Conservation (phyloP, 2,329 filamentous ascomycete species). For the Hymenoscyphus infarciens region DNA sequence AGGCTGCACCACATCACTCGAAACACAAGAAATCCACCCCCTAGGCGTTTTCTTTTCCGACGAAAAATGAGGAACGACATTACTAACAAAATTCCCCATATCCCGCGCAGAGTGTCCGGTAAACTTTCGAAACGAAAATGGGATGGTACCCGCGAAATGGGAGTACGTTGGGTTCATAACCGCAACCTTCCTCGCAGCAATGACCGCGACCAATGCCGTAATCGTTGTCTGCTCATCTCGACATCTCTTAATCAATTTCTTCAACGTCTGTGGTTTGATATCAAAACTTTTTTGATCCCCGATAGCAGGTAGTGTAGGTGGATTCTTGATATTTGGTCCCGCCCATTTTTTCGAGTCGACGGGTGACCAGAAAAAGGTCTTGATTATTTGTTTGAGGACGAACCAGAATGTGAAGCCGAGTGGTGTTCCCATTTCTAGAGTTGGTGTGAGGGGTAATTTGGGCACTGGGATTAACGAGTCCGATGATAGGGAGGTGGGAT, state of each 20-base stretch:
- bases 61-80: slow-evolving; percentile 15
- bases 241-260: slow-evolving; percentile 18
- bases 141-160: slow-evolving; percentile 16
- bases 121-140: slow-evolving; percentile 19
- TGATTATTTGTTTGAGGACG: slow-evolving; percentile 41
- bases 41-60: slow-evolving; percentile 12
- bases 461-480: slow-evolving; percentile 32
- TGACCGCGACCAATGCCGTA: slow-evolving; percentile 21
- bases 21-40: slow-evolving; percentile 20
- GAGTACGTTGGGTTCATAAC: slow-evolving; percentile 19
- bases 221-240: slow-evolving; percentile 21
- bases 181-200: slow-evolving; percentile 19
- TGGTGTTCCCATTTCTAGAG: slow-evolving; percentile 23
- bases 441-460: slow-evolving; percentile 23
- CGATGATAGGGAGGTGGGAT: slow-evolving; percentile 8
- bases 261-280: slow-evolving; percentile 9
- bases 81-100: slow-evolving; percentile 20
- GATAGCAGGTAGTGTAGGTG: slow-evolving; percentile 10
- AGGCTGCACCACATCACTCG: not conserved
- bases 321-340: slow-evolving; percentile 14
- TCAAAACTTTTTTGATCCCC: slow-evolving; percentile 14
- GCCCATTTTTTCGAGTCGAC: slow-evolving; percentile 15
- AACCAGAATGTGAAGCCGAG: slow-evolving; percentile 40
- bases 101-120: slow-evolving; percentile 10
- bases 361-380: slow-evolving; percentile 33